phyloP scores from a whole-genome alignment of 2,329 filamentous ascomycete genomes.

The Colletotrichum horii region DNA sequence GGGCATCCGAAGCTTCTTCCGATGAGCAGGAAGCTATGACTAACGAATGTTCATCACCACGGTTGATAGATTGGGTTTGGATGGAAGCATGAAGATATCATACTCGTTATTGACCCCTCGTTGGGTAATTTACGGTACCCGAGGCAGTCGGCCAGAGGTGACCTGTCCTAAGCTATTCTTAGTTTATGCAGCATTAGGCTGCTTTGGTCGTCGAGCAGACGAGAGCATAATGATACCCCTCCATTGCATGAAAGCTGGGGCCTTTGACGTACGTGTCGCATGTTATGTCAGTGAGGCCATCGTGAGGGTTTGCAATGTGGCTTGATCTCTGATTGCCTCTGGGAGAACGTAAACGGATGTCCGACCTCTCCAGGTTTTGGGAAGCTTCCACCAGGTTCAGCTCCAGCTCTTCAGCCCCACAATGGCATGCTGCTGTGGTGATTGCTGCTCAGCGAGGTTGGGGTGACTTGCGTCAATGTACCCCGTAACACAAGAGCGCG shows the following conservation, averaged over 20 bases:
- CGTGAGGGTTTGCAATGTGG: not conserved
- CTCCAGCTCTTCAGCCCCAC: not conserved
- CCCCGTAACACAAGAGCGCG: not conserved
- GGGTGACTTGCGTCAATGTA: not conserved
- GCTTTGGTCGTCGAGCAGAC: slow-evolving; percentile 3
- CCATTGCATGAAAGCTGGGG: not conserved
- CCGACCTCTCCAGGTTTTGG: not conserved
- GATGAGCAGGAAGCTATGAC: slow-evolving; percentile 28
- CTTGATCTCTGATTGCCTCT: not conserved
- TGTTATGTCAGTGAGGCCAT: slow-evolving; percentile 12
- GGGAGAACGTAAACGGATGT: not conserved
- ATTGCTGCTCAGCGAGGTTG: not conserved
- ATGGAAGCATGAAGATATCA: not conserved
- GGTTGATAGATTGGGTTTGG: not conserved
- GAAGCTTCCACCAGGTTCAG: not conserved
- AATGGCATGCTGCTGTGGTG: not conserved
- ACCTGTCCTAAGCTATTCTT: not conserved
- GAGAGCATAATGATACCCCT: slow-evolving; percentile 21
- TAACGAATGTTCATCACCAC: not conserved
- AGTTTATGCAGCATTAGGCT: not conserved
- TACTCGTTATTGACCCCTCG: not conserved
- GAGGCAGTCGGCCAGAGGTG: not conserved
- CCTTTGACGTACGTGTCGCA: not conserved
- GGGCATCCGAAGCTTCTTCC: slow-evolving; percentile 50
- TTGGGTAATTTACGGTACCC: slow-evolving; percentile 1